Conservation (phyloP, 2,329 filamentous ascomycete genomes). For the Cladophialophora immunda region DNA sequence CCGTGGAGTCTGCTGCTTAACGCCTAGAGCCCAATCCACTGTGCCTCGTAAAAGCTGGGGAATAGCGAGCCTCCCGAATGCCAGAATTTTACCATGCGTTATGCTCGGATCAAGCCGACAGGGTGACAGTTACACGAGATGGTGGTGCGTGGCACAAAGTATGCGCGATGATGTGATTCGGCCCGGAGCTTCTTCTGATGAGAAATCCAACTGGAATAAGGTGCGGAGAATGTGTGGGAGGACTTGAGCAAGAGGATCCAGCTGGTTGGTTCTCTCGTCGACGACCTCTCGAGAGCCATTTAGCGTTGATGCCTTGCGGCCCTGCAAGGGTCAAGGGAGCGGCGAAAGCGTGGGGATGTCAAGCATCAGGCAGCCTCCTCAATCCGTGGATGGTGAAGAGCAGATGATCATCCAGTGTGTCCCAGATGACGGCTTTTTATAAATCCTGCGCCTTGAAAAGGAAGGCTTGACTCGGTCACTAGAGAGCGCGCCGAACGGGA, state of each 20-base stretch:
- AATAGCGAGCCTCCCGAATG: not conserved
- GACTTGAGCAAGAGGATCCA: constrained; percentile 11
- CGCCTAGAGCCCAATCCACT: constrained; percentile 4
- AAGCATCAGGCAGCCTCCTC: constrained; percentile 15
- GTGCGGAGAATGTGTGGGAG: constrained; percentile 12
- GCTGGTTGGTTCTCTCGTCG: constrained; percentile 7
- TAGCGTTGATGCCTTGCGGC: constrained; percentile 9
- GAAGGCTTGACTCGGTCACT: not conserved
- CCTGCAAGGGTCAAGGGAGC: constrained; percentile 20
- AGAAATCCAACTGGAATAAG: constrained; percentile 1
- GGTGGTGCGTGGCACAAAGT: constrained; percentile 1
- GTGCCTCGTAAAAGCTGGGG: constrained; percentile 13
- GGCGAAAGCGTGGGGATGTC: constrained; percentile 27
- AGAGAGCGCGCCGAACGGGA: constrained; percentile 26
- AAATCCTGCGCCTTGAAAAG: not conserved
- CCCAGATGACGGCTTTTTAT: constrained; percentile 1
- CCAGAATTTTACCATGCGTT: constrained; percentile 6
- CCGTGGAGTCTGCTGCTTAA: constrained; percentile 1
- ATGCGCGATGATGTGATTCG: constrained; percentile 29
- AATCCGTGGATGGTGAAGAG: constrained; percentile 3
- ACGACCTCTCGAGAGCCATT: not conserved
- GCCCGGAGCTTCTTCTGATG: constrained; percentile 10
- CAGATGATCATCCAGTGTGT: constrained; percentile 11
- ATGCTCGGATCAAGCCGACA: constrained; percentile 12
- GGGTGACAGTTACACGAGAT: constrained; percentile 19